Conservation (phyloP, 176 grass and related monocot genomes). For the Leersia perrieri region DNA sequence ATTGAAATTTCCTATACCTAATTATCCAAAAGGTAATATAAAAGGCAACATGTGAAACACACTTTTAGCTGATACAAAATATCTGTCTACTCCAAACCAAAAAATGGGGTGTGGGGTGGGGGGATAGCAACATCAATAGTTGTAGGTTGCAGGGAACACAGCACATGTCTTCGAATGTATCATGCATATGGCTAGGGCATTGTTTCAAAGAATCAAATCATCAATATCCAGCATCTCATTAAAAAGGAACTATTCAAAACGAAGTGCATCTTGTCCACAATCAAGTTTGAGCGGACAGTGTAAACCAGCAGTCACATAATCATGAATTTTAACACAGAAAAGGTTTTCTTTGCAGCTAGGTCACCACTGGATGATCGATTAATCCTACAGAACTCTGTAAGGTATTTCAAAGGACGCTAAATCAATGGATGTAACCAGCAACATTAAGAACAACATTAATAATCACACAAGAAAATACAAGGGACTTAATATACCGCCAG, state of each 20-base stretch:
- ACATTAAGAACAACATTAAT: neutral
- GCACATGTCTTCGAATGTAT: neutral
- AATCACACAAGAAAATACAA: neutral
- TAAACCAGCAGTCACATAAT: conserved; percentile 9
- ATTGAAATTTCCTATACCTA: neutral
- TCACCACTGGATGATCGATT: neutral
- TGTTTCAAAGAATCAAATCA: neutral
- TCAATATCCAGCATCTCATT: neutral
- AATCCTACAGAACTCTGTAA: neutral
- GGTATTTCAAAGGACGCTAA: neutral
- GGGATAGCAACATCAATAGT: conserved; percentile 2
- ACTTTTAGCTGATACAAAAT: neutral
- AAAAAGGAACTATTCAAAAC: conserved; percentile 22
- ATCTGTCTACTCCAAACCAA: conserved; percentile 4
- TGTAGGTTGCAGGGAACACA: neutral
- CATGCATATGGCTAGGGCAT: neutral
- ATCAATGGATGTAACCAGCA: neutral
- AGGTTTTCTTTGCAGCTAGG: conserved; percentile 15
- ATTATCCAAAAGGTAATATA: neutral
- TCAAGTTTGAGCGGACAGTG: neutral
- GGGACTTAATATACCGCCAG: neutral
- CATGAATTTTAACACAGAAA: neutral
- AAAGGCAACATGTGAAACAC: neutral
- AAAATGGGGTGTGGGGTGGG: no score
- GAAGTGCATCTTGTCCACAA: neutral